These are phyloP conservation scores for Papilionanthe hybrid DNA, from an alignment of 116 monocot genomes.

Conservation along the genomic window DNA sequence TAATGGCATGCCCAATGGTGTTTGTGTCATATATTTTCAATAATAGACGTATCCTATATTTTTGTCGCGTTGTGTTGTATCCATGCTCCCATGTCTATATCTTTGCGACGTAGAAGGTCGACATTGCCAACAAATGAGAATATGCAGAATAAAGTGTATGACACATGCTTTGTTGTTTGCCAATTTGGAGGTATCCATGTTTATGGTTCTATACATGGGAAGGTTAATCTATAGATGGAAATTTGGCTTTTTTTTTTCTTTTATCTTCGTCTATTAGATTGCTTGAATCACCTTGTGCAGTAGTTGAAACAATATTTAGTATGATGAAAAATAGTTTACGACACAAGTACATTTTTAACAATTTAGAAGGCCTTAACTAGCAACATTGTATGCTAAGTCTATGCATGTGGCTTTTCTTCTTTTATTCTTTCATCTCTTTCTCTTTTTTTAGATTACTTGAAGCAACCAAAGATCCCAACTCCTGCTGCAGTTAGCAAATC, in stretches of 20 bases:
- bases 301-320: neutral
- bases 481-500: conserved; percentile 44
- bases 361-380: neutral
- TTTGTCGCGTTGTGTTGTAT: too few species aligned
- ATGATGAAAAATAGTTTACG: neutral
- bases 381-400: neutral
- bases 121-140: neutral
- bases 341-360: neutral
- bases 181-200: neutral
- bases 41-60: too few species aligned
- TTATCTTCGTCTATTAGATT: neutral
- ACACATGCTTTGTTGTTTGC: neutral
- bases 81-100: too few species aligned
- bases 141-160: neutral
- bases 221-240: neutral
- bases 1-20: too few species aligned
- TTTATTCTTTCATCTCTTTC: neutral
- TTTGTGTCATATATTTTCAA: too few species aligned
- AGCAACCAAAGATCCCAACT: conserved; percentile 39
- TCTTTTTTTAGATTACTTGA: conserved; percentile 36
- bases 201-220: neutral
- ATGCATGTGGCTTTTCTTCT: neutral
- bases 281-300: neutral
- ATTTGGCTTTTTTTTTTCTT: neutral
- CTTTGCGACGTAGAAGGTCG: too few species aligned